phyloP scores from a whole-genome alignment of 108 stramenopile species.

The Mediolabrus comicus region DNA sequence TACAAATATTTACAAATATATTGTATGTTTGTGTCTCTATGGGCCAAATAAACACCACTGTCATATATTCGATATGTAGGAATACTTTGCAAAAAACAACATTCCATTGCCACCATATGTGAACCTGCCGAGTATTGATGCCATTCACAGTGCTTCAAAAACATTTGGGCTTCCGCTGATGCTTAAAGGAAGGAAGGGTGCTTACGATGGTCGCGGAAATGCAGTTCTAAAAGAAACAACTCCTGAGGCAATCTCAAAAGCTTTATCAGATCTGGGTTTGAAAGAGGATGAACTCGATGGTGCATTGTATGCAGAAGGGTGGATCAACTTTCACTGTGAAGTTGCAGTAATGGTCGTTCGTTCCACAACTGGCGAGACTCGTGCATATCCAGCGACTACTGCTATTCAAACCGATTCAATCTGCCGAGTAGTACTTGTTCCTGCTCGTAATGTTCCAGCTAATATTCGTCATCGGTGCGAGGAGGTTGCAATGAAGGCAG shows the following conservation, averaged over 20 bases:
- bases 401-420: slow-evolving; percentile 96
- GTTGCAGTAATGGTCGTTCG: slow-evolving; percentile 97
- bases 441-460: slow-evolving; percentile 70
- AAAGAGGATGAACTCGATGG: slow-evolving; percentile 36
- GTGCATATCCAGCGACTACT: slow-evolving; percentile 93
- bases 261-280: slow-evolving; percentile 59
- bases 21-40: not conserved
- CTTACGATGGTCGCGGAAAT: slow-evolving; percentile 98
- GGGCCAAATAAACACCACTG: too few relatives aligned
- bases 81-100: slow-evolving; percentile 68
- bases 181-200: slow-evolving; percentile 93
- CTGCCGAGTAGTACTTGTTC: slow-evolving; percentile 91
- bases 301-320: slow-evolving; percentile 91
- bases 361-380: slow-evolving; percentile 61
- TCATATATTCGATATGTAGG: slow-evolving; percentile 17
- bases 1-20: not conserved
- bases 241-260: slow-evolving; percentile 55
- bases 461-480: slow-evolving; percentile 62
- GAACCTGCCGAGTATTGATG: slow-evolving; percentile 57
- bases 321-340: slow-evolving; percentile 92
- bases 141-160: slow-evolving; percentile 62
- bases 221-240: slow-evolving; percentile 76
- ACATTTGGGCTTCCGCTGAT: slow-evolving; percentile 92
- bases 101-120: slow-evolving; percentile 78
- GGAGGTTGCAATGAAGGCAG: slow-evolving; percentile 67